phyloP scores from a whole-genome alignment of 106 monocot species.

The Dioscorea alata region DNA sequence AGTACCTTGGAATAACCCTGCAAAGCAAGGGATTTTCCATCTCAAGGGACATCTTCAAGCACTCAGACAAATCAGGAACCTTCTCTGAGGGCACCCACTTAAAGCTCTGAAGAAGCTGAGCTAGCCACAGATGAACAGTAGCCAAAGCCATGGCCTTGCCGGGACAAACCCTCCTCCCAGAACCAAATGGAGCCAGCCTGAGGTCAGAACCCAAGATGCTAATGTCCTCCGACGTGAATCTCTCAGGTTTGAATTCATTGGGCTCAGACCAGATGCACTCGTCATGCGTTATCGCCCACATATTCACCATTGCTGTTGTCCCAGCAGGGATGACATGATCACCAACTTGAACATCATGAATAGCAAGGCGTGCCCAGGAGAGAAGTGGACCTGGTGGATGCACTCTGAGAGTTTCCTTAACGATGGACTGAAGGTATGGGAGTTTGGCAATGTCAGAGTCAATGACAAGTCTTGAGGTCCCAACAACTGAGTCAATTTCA shows the following conservation, averaged over 20 bases:
- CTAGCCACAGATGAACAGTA: slow-evolving; percentile 36
- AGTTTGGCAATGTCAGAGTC: slow-evolving; percentile 24
- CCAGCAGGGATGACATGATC: slow-evolving; percentile 19
- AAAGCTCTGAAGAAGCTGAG: slow-evolving; percentile 36
- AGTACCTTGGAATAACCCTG: slow-evolving; percentile 22
- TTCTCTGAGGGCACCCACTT: slow-evolving; percentile 10
- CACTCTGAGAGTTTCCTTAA: slow-evolving; percentile 29
- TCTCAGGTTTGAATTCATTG: slow-evolving; percentile 26
- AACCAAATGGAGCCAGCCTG: slow-evolving; percentile 40
- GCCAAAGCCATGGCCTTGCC: slow-evolving; percentile 35
- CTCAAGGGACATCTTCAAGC: slow-evolving; percentile 43
- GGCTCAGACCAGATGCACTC: slow-evolving; percentile 25
- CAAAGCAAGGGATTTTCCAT: slow-evolving; percentile 38
- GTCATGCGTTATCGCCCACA: slow-evolving; percentile 43
- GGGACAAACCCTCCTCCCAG: slow-evolving; percentile 41
- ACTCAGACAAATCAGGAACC: slow-evolving; percentile 26
- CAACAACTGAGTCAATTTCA: slow-evolving; percentile 26
- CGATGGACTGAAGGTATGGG: slow-evolving; percentile 26
- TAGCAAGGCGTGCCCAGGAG: slow-evolving; percentile 42
- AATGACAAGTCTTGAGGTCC: slow-evolving; percentile 8
- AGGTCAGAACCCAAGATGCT: slow-evolving; percentile 41
- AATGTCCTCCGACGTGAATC: slow-evolving; percentile 27
- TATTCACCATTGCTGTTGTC: slow-evolving; percentile 49
- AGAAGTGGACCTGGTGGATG: slow-evolving; percentile 51
- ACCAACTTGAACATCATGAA: slow-evolving; percentile 25